Conservation (phyloP, 2,329 filamentous ascomycete genomes). For the Mycocentrospora acerina region DNA sequence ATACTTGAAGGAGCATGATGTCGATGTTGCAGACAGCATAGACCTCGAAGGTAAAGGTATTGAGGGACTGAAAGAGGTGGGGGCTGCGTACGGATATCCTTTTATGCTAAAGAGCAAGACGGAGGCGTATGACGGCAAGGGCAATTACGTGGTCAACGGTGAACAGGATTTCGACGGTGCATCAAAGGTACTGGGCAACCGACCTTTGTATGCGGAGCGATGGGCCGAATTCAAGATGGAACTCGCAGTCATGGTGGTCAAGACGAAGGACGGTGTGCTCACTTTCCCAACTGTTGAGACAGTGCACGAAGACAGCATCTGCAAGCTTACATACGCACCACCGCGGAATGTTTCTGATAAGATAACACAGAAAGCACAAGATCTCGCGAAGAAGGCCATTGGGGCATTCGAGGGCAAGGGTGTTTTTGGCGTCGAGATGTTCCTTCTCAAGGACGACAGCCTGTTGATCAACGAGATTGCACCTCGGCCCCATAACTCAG, state of each 20-base stretch:
- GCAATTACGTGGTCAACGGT: slow-evolving; percentile 66
- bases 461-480: slow-evolving; percentile 87
- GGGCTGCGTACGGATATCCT: slow-evolving; percentile 70
- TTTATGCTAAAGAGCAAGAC: slow-evolving; percentile 92
- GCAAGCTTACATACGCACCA: slow-evolving; percentile 87
- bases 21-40: slow-evolving; percentile 72
- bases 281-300: slow-evolving; percentile 93
- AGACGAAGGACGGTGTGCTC: slow-evolving; percentile 73
- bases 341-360: slow-evolving; percentile 67
- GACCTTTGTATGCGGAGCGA: slow-evolving; percentile 84
- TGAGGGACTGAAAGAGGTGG: slow-evolving; percentile 64
- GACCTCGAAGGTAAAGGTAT: slow-evolving; percentile 62
- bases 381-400: slow-evolving; percentile 77
- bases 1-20: slow-evolving; percentile 66
- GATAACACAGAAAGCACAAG: slow-evolving; percentile 67
- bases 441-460: slow-evolving; percentile 70
- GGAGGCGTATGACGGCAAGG: slow-evolving; percentile 88
- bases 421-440: slow-evolving; percentile 96
- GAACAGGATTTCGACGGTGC: slow-evolving; percentile 65
- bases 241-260: slow-evolving; percentile 90
- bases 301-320: slow-evolving; percentile 92
- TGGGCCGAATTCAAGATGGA: slow-evolving; percentile 85
- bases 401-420: slow-evolving; percentile 81
- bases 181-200: slow-evolving; percentile 62
- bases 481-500: slow-evolving; percentile 83